phyloP scores from a whole-genome alignment of 2,329 filamentous ascomycete species.

The Parastagonospora nodorum region DNA sequence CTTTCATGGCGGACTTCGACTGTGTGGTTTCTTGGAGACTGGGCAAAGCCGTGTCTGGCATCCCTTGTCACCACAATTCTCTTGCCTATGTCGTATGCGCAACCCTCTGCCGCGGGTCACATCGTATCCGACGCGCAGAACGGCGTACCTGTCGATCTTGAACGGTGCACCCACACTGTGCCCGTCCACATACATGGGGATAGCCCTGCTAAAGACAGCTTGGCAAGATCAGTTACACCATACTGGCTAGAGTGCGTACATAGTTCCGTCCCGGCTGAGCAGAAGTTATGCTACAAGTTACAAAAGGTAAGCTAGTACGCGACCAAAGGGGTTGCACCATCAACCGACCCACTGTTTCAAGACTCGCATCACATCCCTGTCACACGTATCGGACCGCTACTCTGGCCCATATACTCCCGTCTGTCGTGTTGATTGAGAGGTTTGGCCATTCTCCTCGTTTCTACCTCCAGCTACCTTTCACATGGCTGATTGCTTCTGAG shows the following conservation, averaged over 20 bases:
- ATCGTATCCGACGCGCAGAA: neutral
- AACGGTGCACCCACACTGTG: slow-evolving; percentile 14
- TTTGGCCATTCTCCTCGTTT: slow-evolving; percentile 6
- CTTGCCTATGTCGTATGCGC: neutral
- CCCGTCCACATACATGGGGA: slow-evolving; percentile 11
- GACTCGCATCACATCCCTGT: slow-evolving; percentile 21
- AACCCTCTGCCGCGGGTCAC: neutral
- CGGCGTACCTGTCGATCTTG: slow-evolving; percentile 27
- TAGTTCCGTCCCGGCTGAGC: slow-evolving; percentile 4
- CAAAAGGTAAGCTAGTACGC: slow-evolving; percentile 19
- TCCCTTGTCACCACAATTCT: neutral
- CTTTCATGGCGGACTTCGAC: too few species aligned
- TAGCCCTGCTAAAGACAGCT: slow-evolving; percentile 13
- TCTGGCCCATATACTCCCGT: slow-evolving; percentile 27
- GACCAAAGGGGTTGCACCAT: slow-evolving; percentile 40
- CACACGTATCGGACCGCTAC: slow-evolving; percentile 16
- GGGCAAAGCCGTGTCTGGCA: neutral
- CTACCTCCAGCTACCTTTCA: slow-evolving; percentile 3
- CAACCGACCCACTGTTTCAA: slow-evolving; percentile 36
- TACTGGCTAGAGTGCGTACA: slow-evolving; percentile 2
- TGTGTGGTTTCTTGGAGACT: too few species aligned
- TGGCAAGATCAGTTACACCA: slow-evolving; percentile 11
- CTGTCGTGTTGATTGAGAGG: neutral
- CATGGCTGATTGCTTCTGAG: slow-evolving; percentile 24
- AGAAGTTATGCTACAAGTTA: slow-evolving; percentile 16